Percentiles rank a stretch among this genome's conserved stretches.
Evolutionary conservation across 2,329 filamentous ascomycete species (phyloP).

Genomic region (Botrytis fabae): DNA sequence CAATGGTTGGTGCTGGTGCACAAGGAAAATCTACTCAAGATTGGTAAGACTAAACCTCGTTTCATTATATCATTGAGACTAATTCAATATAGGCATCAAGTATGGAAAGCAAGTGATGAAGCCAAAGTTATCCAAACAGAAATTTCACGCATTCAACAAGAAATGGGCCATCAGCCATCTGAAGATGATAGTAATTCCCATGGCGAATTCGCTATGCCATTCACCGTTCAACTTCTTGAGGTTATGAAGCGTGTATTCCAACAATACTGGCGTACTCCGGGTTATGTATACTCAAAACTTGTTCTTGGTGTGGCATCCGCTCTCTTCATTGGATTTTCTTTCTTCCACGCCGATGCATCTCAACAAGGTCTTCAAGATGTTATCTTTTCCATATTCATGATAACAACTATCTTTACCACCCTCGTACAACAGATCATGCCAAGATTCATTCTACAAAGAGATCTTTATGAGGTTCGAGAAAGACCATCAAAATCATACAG

Average conservation of each 20-base stretch:
- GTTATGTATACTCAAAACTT: constrained; percentile 73
- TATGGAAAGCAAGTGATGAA: constrained; percentile 44
- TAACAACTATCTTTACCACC: constrained; percentile 68
- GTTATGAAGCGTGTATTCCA: constrained; percentile 70
- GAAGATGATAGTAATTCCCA: constrained; percentile 48
- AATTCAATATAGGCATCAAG: constrained; percentile 38
- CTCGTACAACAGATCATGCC: constrained; percentile 69
- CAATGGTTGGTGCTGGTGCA: constrained; percentile 58
- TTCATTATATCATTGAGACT: neutral
- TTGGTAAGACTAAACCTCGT: constrained; percentile 45
- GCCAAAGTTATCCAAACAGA: constrained; percentile 40
- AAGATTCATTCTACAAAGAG: constrained; percentile 66
- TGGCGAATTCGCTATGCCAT: constrained; percentile 78
- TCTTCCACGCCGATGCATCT: constrained; percentile 60
- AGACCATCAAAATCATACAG: constrained; percentile 40
- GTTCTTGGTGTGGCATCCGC: constrained; percentile 52
- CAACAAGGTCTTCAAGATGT: constrained; percentile 69
- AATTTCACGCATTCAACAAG: constrained; percentile 36
- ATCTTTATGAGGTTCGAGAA: constrained; percentile 60
- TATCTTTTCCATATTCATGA: constrained; percentile 71
- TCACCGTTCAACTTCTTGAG: constrained; percentile 62
- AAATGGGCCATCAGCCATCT: constrained; percentile 53
- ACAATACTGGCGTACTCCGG: constrained; percentile 76
- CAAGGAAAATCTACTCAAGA: constrained; percentile 59
- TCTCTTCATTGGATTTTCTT: constrained; percentile 68